Base-by-base conservation (phyloP, 2,329 filamentous ascomycete genomes). In the Aschersonia sp. region DNA sequence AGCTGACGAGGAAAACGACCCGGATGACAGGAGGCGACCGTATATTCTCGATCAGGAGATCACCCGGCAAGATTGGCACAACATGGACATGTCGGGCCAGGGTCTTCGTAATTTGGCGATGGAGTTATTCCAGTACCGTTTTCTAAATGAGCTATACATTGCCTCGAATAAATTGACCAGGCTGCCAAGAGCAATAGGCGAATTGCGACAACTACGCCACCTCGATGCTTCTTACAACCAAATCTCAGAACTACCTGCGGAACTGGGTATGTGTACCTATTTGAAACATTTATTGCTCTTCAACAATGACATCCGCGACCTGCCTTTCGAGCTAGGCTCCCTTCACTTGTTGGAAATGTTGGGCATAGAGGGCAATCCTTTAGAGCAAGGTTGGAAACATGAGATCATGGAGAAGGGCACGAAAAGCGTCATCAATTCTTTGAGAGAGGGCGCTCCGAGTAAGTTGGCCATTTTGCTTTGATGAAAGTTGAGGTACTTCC, bases 201-300 rank as follows among this genome's bases (percentile, higher is more conserved):
- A 84, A 56, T 72, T 98, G 54, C 82, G 89, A 53, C 83, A 85
- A 53, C 70, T 98, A 45, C 84, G 80, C 38, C 78, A 89, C 58
- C 76, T 98, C 45, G 91, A 98, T 64, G 75, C 89, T 3, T 97
- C 92, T 0, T 81, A 84, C 67, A 98, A 98, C 64, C 79, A 91
- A 52, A 74, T 98, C 51, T 76, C 75, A 6, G 80, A 85, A 53
- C 71, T 98, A 4, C 92, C 92, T 1, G 78, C 85, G 29, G 91
- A 98, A 69, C 80, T 98, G 51, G 92, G 92, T 60, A 98, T 97
- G 91, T 87, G 95, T 58, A 92, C 89, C 31, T 92, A 89, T 56
- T 72, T 98, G 48, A 89, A 87, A 66, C 82, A 85, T 54, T 73
- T 98, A 4, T 71, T 89, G 31, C 72, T 96, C 2, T 96, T 95